Conservation (phyloP, 1,139 yeast genomes). For the Chernovozyma sophiae-reginae region DNA sequence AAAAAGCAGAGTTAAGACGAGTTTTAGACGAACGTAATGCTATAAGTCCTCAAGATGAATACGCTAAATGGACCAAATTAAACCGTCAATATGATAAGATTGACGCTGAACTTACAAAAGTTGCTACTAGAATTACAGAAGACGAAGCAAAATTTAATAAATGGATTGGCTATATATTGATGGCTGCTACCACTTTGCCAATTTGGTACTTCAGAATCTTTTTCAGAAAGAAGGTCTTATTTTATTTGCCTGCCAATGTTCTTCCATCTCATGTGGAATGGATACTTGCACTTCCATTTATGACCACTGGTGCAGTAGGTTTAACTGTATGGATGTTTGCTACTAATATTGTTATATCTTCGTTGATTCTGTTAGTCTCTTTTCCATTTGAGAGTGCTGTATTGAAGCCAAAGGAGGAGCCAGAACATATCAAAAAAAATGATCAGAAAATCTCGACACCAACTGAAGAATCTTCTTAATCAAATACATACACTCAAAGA, state of each 20-base stretch:
- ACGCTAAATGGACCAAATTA: slow-evolving; percentile 93
- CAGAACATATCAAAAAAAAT: slow-evolving; percentile 7
- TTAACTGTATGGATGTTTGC: slow-evolving; percentile 49
- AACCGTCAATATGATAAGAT: slow-evolving; percentile 68
- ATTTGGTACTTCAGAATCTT: slow-evolving; percentile 49
- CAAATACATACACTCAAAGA: background rate
- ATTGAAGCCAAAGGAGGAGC: slow-evolving; percentile 17
- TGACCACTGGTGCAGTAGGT: slow-evolving; percentile 53
- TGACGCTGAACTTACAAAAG: slow-evolving; percentile 44
- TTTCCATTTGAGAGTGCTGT: slow-evolving; percentile 27
- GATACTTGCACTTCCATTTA: slow-evolving; percentile 57
- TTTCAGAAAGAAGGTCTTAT: slow-evolving; percentile 56
- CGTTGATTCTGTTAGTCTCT: slow-evolving; percentile 22
- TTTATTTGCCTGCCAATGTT: slow-evolving; percentile 56
- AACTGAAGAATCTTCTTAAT: background rate
- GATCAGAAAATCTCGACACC: slow-evolving; percentile 6
- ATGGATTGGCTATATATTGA: slow-evolving; percentile 22
- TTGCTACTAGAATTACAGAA: slow-evolving; percentile 33
- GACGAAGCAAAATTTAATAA: slow-evolving; percentile 37
- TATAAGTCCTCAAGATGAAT: slow-evolving; percentile 86
- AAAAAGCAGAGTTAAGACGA: slow-evolving; percentile 43
- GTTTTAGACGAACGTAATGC: slow-evolving; percentile 51
- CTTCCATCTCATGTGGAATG: slow-evolving; percentile 58
- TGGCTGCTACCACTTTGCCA: slow-evolving; percentile 37
- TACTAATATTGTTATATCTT: slow-evolving; percentile 28